Base-by-base conservation (phyloP, 2,329 filamentous ascomycete genomes). In the Aspergillus hiratsukae region DNA sequence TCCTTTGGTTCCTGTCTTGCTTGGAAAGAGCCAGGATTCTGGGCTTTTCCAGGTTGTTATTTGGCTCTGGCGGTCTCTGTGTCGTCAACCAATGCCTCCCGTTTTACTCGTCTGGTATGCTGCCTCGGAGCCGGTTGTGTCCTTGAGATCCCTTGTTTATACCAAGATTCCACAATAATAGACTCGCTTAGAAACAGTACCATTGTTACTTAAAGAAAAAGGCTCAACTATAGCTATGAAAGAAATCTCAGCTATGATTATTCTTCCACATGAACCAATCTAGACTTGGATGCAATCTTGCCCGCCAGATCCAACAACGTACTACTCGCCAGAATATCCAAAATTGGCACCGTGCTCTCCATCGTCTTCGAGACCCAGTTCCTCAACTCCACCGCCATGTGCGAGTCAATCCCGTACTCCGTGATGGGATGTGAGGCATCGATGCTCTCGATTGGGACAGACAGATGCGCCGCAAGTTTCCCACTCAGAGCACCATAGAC, bases 351-450 rank as follows among this genome's bases (percentile, higher is more conserved):
- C 4, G 57, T 59, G 2, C 70, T 70, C 0, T 66, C 66, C 53
- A 73, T 71, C 8, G 69, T 69, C 46, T 69, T 67, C 14, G 64
- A 61, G 4, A 79, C 61, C 76, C 76, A 79, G 35, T 75, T 76
- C 1, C 77, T 58, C 35, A 80, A 45, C 58, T 80, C 77, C 1
- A 80, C 72, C 0, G 77, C 77, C 25, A 80, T 71, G 4, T 79
- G 69, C 3, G 75, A 76, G 59, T 78, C 76, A 23, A 77, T 69
- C 0, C 76, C 75, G 40, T 72, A 75, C 8, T 69, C 67, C 1
- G 69, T 67, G 1, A 73, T 64, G 2, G 69, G 62, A 56, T 66
- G 67, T 2, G 50, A 46, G 14, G 59, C 59, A 35, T 59, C 50
- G 28, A 68, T 66, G 5, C 55, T 64, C 14, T 69, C 64, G 0